Conservation (phyloP, 139 green algal genomes). For the Astrephomene gubernaculifera region DNA sequence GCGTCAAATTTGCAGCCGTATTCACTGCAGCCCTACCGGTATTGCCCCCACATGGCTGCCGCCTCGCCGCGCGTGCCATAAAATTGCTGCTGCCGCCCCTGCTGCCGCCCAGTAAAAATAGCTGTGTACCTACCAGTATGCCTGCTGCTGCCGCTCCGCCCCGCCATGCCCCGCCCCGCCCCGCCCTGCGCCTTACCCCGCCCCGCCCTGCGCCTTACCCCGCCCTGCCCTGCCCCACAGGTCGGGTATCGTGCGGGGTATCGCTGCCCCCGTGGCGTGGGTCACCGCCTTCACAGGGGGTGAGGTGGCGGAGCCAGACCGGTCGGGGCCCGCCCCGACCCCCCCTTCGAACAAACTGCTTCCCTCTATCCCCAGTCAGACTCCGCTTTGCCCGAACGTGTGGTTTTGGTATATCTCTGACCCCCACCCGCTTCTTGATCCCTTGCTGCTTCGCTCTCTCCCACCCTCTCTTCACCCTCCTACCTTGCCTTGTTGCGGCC, state of each 20-base stretch:
- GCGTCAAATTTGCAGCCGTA: too few relatives aligned
- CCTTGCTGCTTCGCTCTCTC: not conserved
- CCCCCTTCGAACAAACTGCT: not conserved
- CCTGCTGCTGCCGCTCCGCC: not conserved
- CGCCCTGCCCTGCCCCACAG: not conserved
- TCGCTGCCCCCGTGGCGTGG: constrained; percentile 47
- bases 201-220: not conserved
- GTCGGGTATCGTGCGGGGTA: constrained; percentile 54
- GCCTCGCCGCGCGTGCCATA: not conserved
- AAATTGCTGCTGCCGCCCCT: not conserved
- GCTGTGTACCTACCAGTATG: not conserved
- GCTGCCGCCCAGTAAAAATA: not conserved
- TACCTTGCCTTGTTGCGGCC: not conserved
- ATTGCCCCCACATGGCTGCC: not conserved
- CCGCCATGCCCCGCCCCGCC: not conserved
- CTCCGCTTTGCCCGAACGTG: not conserved
- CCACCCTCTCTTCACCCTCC: not conserved
- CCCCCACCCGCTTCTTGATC: not conserved
- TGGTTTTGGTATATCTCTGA: not conserved
- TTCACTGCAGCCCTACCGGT: too few relatives aligned
- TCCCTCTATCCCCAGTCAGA: not conserved
- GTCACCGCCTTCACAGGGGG: constrained; percentile 33
- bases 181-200: not conserved
- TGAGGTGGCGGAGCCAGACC: not conserved
- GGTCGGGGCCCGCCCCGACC: not conserved